Evolutionary conservation across 768 basidiomycete species (phyloP).

Genomic region (Mycena epipterygia): DNA sequence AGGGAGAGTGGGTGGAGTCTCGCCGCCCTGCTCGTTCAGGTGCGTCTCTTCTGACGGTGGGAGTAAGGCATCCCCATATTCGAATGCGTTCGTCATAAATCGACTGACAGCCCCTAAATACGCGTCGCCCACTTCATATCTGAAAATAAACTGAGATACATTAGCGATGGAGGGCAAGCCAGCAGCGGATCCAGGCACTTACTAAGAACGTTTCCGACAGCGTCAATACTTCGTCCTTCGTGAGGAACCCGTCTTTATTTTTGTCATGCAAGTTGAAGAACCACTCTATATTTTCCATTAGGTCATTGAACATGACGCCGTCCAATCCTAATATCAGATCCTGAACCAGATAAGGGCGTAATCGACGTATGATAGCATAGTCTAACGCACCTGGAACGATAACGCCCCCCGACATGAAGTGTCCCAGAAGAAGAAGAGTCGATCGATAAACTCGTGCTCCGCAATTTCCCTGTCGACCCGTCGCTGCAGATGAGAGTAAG

Average conservation of each 20-base stretch:
- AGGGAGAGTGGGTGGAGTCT: slow-evolving; percentile 64
- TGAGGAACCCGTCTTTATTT: slow-evolving; percentile 94
- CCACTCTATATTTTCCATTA: slow-evolving; percentile 99
- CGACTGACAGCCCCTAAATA: slow-evolving; percentile 97
- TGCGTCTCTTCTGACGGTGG: slow-evolving; percentile 59
- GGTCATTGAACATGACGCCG: slow-evolving; percentile 93
- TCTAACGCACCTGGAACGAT: slow-evolving; percentile 82
- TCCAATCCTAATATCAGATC: slow-evolving; percentile 92
- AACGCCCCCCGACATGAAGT: slow-evolving; percentile 82
- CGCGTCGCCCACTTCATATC: slow-evolving; percentile 95
- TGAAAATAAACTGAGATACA: slow-evolving; percentile 90
- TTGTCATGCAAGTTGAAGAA: slow-evolving; percentile 97
- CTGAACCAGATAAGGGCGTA: slow-evolving; percentile 53
- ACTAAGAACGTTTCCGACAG: slow-evolving; percentile 95
- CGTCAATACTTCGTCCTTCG: slow-evolving; percentile 96
- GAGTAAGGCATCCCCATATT: slow-evolving; percentile 95
- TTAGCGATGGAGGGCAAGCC: slow-evolving; percentile 16
- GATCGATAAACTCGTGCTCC: slow-evolving; percentile 95
- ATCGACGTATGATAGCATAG: neutral
- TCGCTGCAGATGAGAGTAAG: slow-evolving; percentile 64
- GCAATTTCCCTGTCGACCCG: slow-evolving; percentile 91
- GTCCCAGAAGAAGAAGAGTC: slow-evolving; percentile 97
- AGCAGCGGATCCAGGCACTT: slow-evolving; percentile 38
- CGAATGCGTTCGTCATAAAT: slow-evolving; percentile 98
- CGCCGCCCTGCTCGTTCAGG: slow-evolving; percentile 52